Base-by-base conservation (phyloP, 768 basidiomycete species). In the Suillus cothurnatus region DNA sequence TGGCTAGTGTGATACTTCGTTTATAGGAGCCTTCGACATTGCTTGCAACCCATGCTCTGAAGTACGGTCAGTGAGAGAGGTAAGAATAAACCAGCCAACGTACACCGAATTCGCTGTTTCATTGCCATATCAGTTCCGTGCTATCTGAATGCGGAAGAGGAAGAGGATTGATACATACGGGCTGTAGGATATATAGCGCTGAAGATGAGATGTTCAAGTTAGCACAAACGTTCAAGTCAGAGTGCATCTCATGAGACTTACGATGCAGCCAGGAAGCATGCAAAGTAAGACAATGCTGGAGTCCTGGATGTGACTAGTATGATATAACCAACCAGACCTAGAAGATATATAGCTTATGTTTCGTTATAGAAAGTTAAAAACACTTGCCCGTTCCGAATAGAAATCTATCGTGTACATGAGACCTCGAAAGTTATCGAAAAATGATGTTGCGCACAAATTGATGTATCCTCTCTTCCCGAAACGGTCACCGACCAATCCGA, bases 1-100 rank as follows among this genome's bases (percentile, higher is more conserved):
- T 86, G 2, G 85, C 90, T 4, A 92, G 80, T 2, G 86, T 86
- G 14, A 88, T 86, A 58, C 86, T 85, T 11, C 91, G 86, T 74
- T 92, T 92, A 72, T 90, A 92, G 4, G 88, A 81, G 0, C 91
- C 90, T 71, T 92, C 91, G 47, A 87, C 81, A 65, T 91, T 92
- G 61, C 87, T 83, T 21, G 87, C 86, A 21, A 90, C 84, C 90
- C 90, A 93, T 61, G 61, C 61, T 61, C 45, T 59, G 39, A 28
- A 21, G 5, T 41, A 59, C 19, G 26, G 28, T 59, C 26, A 59
- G 58, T 41, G 6, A 41, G 26, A 59, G 28, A 28, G 21, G 3
- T 17, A 41, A 41, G 21, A 21, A 21, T 21, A 31, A 59, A 41
- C 12, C 67, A 69, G 72, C 31, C 36, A 4, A 72, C 81, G 74